Base-by-base conservation (phyloP, 2,329 filamentous ascomycete species). In the Chaetomium globosum region DNA sequence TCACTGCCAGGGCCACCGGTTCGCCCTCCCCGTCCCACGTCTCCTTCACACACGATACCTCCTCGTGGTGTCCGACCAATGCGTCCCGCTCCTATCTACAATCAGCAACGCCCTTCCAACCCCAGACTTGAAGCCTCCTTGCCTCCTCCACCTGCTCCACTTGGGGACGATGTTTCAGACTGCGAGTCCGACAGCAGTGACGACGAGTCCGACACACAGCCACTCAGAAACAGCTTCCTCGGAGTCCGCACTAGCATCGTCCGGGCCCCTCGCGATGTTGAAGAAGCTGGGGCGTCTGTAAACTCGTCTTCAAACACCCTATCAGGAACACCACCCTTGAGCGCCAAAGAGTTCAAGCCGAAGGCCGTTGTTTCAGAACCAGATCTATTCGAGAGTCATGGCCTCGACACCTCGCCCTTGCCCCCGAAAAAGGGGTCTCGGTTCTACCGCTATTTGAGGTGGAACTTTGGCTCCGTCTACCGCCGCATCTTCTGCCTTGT, bases 401-500 rank as follows among this genome's bases (percentile, higher is more conserved):
- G 67, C 16, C 67, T 71, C 31, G 53, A 64, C 23, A 52, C n/a
- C 12, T 61, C 66, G 0, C 69, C 69, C 3, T 26, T 73, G 12
- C 71, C 72, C 0, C 64, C 66, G 1, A 73, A 73, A 57, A 68
- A 69, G n/a, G 71, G 72, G 2, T 58, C 59, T 23, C 59, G 67
- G 6, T 19, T 68, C 5, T 75, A 73, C 61, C 71, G 73, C 2
- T 71, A 69, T 64, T 59, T 73, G 19, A 66, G 74, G 19, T 75
- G 73, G 72, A 74, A 74, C 58, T 73, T 75, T 59, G 73, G 73
- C 21, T 75, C 74, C 6, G 73, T 76, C 31, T 81, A 80, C 69
- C 75, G 77, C 31, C 75, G 78, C 31, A 74, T 82, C 39, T 81
- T 81, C 68, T 74, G 76, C 4, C 60, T 80, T 23, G 71, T 79